A percentile compares a stretch with the other conserved stretches of the same genome.
Conservation (phyloP, 495 filamentous ascomycete species). For the Penicillium longicatenatum region DNA sequence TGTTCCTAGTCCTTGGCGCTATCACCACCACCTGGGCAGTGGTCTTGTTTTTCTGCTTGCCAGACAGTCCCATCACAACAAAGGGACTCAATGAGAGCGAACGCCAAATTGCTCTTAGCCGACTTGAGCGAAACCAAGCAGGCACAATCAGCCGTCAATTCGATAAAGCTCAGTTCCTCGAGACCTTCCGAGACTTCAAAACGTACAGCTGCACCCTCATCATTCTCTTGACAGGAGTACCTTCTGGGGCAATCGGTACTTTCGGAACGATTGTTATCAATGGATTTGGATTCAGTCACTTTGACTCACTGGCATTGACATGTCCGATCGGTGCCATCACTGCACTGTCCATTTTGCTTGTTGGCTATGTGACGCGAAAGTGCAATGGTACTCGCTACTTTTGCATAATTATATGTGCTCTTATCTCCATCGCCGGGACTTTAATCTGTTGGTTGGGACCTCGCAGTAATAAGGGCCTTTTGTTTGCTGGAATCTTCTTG, state of each 20-base stretch:
- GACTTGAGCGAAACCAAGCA: slow-evolving; percentile 5
- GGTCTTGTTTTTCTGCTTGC: slow-evolving; percentile 2
- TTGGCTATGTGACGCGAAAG: slow-evolving; percentile 7
- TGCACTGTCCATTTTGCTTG: slow-evolving; percentile 4
- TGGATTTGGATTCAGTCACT: slow-evolving; percentile 7
- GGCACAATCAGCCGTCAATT: slow-evolving; percentile 9
- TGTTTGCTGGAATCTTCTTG: slow-evolving; percentile 7
- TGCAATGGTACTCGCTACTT: slow-evolving; percentile 1
- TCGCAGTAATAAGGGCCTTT: slow-evolving; percentile 4
- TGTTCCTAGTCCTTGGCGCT: slow-evolving; percentile 7
- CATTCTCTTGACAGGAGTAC: slow-evolving; percentile 4
- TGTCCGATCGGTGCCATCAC: slow-evolving; percentile 7
- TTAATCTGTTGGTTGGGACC: slow-evolving; percentile 9
- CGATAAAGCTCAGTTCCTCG: slow-evolving; percentile 5
- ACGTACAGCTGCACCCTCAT: slow-evolving; percentile 6
- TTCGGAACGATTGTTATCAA: slow-evolving; percentile 10
- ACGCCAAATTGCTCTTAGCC: not conserved
- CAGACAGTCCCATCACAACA: slow-evolving; percentile 1
- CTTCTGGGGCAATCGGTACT: slow-evolving; percentile 7
- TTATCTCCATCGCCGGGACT: slow-evolving; percentile 3
- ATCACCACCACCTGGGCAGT: slow-evolving; percentile 2
- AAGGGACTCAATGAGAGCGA: slow-evolving; percentile 5
- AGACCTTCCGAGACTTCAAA: slow-evolving; percentile 7
- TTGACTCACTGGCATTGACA: slow-evolving; percentile 7
- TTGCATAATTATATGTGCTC: slow-evolving; percentile 6